Evolutionary conservation across 352 stramenopile genomes (phyloP).

Genomic region (Pseudoperonospora humuli): DNA sequence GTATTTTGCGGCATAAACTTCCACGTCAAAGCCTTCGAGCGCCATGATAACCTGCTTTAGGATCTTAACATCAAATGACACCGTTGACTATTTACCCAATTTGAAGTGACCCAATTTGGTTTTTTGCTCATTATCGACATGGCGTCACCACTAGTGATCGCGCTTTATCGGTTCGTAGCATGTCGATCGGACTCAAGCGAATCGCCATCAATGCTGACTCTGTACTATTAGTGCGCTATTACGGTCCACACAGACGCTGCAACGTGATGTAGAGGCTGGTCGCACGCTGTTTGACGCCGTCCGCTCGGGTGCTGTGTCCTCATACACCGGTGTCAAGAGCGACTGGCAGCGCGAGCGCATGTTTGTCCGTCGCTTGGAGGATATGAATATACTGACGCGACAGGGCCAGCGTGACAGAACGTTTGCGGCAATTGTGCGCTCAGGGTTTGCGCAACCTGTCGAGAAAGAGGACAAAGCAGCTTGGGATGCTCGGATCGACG

Average conservation of each 20-base stretch:
- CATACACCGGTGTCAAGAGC: slow-evolving; percentile 53
- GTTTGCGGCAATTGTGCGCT: slow-evolving; percentile 40
- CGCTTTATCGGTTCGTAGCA: slow-evolving; percentile 19
- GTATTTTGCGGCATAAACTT: slow-evolving; percentile 79
- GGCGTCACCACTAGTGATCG: slow-evolving; percentile 20
- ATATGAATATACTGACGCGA: slow-evolving; percentile 33
- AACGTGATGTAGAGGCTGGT: slow-evolving; percentile 38
- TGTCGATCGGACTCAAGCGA: neutral
- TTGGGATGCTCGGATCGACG: slow-evolving; percentile 43
- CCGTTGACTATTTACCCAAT: slow-evolving; percentile 2
- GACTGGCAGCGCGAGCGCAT: slow-evolving; percentile 71
- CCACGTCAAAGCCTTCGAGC: slow-evolving; percentile 63
- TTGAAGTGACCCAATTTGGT: too few relatives aligned
- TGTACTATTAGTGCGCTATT: slow-evolving; percentile 34
- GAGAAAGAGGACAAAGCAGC: slow-evolving; percentile 17
- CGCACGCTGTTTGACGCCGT: slow-evolving; percentile 55
- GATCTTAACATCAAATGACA: too few relatives aligned
- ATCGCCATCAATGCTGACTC: slow-evolving; percentile 5
- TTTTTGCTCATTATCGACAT: too few relatives aligned
- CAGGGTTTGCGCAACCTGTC: slow-evolving; percentile 40
- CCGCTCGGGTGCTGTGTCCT: slow-evolving; percentile 51
- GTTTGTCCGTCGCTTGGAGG: slow-evolving; percentile 45
- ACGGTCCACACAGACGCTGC: slow-evolving; percentile 43
- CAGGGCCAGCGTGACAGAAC: slow-evolving; percentile 13
- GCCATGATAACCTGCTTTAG: slow-evolving; percentile 2